A percentile compares a stretch with the other conserved stretches of the same genome.
phyloP scores from a whole-genome alignment of 768 basidiomycete species.

The Hygrocybe coccinea region DNA sequence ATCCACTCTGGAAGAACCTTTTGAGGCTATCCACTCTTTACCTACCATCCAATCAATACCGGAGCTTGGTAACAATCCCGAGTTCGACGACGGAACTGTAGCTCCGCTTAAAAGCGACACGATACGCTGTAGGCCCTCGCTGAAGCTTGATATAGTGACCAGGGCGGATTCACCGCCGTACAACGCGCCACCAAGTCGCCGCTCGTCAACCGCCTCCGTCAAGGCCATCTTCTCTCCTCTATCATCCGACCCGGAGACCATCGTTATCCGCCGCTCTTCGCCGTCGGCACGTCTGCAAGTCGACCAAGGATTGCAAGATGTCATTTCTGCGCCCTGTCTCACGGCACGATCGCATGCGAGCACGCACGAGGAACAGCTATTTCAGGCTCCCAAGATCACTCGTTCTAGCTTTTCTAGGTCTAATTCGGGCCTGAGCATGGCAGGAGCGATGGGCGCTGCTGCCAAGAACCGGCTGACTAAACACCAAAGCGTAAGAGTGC shows the following conservation, averaged over 20 bases:
- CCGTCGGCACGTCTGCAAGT: conserved; percentile 61
- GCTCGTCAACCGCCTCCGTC: conserved; percentile 61
- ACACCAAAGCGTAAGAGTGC: conserved; percentile 67
- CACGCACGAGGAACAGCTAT: conserved; percentile 58
- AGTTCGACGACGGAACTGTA: conserved; percentile 32
- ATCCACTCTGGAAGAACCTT: conserved; percentile 36
- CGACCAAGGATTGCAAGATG: conserved; percentile 74
- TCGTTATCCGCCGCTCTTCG: conserved; percentile 65
- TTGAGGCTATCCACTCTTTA: conserved; percentile 38
- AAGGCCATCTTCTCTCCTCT: conserved; percentile 55
- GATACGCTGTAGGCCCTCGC: conserved; percentile 26
- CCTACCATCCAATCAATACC: conserved; percentile 58
- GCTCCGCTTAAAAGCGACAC: conserved; percentile 29
- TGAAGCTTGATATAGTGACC: conserved; percentile 7
- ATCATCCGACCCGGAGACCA: conserved; percentile 49
- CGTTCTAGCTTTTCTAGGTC: conserved; percentile 48
- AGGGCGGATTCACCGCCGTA: conserved; percentile 19
- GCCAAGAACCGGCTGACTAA: conserved; percentile 55
- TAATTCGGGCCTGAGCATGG: conserved; percentile 55
- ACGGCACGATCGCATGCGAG: conserved; percentile 63
- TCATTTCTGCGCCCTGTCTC: conserved; percentile 70
- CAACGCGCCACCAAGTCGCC: conserved; percentile 41
- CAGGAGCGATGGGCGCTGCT: conserved; percentile 42
- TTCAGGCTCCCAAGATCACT: conserved; percentile 46
- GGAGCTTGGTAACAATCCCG: conserved; percentile 36